Evolutionary conservation across 495 filamentous ascomycete genomes (phyloP), one percentile per base, ranked within the genome.

Genomic region (Eremomyces bilateralis): DNA sequence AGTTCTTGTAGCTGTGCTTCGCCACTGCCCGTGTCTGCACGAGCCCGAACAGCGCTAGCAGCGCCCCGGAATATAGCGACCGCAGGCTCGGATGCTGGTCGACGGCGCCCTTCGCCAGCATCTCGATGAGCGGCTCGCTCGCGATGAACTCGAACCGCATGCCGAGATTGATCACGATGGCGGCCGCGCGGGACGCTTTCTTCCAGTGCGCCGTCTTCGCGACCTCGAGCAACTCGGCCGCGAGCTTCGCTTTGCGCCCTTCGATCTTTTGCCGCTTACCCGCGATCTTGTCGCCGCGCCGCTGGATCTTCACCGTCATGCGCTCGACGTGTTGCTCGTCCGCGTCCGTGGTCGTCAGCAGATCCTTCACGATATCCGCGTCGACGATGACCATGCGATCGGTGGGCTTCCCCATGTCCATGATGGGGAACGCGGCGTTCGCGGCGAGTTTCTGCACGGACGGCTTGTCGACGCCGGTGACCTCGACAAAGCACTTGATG

Each of bases 371-470:
- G 3, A 75, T 60, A 2, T 69, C 61, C 33, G 72, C 65, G 43
- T 94, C 71, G n/a, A 85, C 55, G 22, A 99, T 69, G 27, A 84
- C 79, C 74, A 88, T 79, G 31, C 73, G 62, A 44, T 90, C 82
- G 42, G 83, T 60, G 0, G 80, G 63, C 41, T 80, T 77, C 21
- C 80, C 83, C 53, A 90, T 91, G 25, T 94, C 88, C 59, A 92
- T 73, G 15, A 99, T 69, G 13, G 79, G 73, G 43, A 82, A 90
- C 4, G 83, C 63, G 1, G 78, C 79, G 17, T 66, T 70, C 0
- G 73, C 71, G 20, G 81, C 82, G 15, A 99, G 67, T 47, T 76
- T 88, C 49, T 95, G 88, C 16, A 99, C 79, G 3, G 83, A 92
- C 10, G 80, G 69, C 47, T 88, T 92, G 54, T 99, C 88, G 4